Percentiles rank a stretch among this genome's conserved stretches.
Evolutionary conservation across 495 filamentous ascomycete species (phyloP).

Genomic region (Penicillium fimorum): DNA sequence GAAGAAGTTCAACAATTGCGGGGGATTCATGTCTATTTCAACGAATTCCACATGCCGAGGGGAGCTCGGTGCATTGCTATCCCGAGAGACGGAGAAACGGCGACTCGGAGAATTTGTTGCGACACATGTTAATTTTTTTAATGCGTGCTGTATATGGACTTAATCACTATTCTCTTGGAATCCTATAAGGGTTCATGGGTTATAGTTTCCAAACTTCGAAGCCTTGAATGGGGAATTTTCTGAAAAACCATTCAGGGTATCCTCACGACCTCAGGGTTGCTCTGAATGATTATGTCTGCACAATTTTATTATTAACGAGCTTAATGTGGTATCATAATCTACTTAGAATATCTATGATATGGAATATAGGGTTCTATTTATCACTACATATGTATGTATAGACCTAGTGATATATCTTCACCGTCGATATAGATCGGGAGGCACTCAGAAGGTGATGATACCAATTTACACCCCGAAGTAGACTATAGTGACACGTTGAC

Average conservation of each 20-base stretch:
- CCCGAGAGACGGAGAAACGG: constrained; percentile 25
- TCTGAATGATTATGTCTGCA: background rate
- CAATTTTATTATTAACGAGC: background rate
- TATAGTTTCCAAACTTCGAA: background rate
- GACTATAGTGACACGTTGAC: background rate
- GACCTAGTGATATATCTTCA: background rate
- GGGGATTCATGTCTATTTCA: constrained; percentile 18
- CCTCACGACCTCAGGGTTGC: background rate
- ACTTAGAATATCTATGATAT: background rate
- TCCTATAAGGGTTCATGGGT: background rate
- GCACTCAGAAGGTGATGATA: background rate
- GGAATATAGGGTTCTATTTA: background rate
- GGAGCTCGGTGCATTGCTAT: constrained; percentile 36
- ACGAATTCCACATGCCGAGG: constrained; percentile 13
- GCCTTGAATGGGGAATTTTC: background rate
- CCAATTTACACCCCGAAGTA: background rate
- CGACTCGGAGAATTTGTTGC: constrained; percentile 6
- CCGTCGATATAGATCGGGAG: background rate
- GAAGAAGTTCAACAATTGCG: constrained; percentile 2
- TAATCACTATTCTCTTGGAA: background rate
- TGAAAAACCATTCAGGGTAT: background rate
- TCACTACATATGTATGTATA: background rate
- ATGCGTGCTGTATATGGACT: background rate
- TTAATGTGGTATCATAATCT: background rate
- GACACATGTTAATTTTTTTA: background rate